Conservation (phyloP, 192 early-diverging fungal genomes). For the Thamnidium elegans region DNA sequence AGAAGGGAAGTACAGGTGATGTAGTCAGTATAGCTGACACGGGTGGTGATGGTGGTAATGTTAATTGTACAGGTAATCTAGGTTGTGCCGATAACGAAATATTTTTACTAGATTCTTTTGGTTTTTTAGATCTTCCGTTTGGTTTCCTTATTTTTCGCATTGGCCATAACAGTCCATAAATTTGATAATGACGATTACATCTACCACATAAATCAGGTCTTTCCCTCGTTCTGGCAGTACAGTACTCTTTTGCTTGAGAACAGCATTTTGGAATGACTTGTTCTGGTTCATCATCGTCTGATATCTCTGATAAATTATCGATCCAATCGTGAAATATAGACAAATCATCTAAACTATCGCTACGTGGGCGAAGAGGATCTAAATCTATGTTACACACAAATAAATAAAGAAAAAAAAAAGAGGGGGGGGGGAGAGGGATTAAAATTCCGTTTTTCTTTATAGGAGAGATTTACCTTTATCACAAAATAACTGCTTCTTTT, state of each 20-base stretch:
- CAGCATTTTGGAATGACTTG: constrained; percentile 8
- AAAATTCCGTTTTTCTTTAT: too few relatives aligned
- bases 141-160: constrained; percentile 18
- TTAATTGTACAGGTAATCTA: too few relatives aligned
- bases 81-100: background rate
- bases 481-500: background rate
- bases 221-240: constrained; percentile 9
- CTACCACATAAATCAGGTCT: constrained; percentile 24
- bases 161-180: constrained; percentile 30
- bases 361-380: background rate
- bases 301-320: background rate
- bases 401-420: too few relatives aligned
- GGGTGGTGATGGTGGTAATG: background rate
- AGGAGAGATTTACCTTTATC: too few relatives aligned
- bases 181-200: constrained; percentile 32
- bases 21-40: too few relatives aligned
- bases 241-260: background rate
- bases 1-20: too few relatives aligned
- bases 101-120: background rate
- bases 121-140: background rate
- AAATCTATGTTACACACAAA: too few relatives aligned
- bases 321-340: background rate
- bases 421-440: too few relatives aligned
- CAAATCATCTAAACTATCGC: background rate
- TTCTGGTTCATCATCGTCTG: constrained; percentile 10